Evolutionary conservation across 2,329 filamentous ascomycete species (phyloP).

Genomic region (Nemania sp.): DNA sequence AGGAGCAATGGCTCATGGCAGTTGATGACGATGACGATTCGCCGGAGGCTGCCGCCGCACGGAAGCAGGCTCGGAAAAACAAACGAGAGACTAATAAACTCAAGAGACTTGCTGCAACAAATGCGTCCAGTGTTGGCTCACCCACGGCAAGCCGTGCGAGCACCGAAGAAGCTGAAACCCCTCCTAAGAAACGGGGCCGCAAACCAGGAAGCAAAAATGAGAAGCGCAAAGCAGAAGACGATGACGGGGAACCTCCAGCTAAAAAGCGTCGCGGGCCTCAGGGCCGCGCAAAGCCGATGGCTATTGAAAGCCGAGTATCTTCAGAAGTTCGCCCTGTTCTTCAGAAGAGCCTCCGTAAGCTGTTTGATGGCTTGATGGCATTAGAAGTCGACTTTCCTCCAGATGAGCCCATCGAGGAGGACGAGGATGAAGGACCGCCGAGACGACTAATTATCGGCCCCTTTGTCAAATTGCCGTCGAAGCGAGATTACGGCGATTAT

Average conservation of each 20-base stretch:
- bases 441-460: conserved; percentile 89
- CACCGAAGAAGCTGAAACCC: conserved; percentile 77
- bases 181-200: conserved; percentile 81
- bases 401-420: conserved; percentile 54
- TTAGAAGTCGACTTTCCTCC: conserved; percentile 77
- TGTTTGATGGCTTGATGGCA: conserved; percentile 81
- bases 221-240: conserved; percentile 86
- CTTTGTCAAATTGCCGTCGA: conserved; percentile 89
- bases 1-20: conserved; percentile 98
- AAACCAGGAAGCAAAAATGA: conserved; percentile 75
- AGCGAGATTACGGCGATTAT: conserved; percentile 90
- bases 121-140: conserved; percentile 64
- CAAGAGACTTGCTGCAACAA: conserved; percentile 53
- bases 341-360: conserved; percentile 75
- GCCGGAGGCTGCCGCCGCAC: conserved; percentile 88
- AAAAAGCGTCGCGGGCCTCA: conserved; percentile 79
- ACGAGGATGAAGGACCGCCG: conserved; percentile 60
- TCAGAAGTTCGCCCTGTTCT: conserved; percentile 74
- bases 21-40: conserved; percentile 96
- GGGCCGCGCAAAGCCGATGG: conserved; percentile 66
- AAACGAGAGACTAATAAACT: conserved; percentile 77
- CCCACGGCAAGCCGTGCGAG: conserved; percentile 79
- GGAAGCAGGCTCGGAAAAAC: conserved; percentile 84
- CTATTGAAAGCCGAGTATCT: conserved; percentile 55
- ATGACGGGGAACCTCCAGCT: conserved; percentile 75